Base-by-base conservation (phyloP, 2,329 filamentous ascomycete genomes). In the Sclerotinia spermophila region DNA sequence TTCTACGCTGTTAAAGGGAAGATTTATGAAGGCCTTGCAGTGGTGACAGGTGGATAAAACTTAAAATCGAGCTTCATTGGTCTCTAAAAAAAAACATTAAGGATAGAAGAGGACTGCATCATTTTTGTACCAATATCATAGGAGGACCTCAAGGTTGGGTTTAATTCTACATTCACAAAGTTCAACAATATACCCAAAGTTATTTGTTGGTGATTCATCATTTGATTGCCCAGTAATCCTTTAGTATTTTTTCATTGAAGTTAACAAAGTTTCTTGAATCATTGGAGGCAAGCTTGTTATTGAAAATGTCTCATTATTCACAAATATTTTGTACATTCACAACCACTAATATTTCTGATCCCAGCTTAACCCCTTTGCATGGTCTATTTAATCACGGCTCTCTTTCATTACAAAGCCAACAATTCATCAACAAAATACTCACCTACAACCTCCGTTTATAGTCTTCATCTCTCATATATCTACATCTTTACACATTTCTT, bases 11-110 rank as follows among this genome's bases (percentile, higher is more conserved):
- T 98, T 15, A 93, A 93, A 82, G 90, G 85, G 81, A 94, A 92
- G 81, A 96, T 99, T 74, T 99, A 99, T 80, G 93, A 97, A 75
- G 94, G 93, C 13, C 82, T 99, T 79, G 96, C 96, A 45, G 93
- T 98, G 72, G 94, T 99, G 27, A 67, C 71, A 51, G 71, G 71
- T 53, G 70, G 71, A 45, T 72, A 61, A 65, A 65, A 33, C 38
- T 67, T 51, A 35, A 55, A 62, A 58, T 71, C 51, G 27, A n/a
- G 24, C 45, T 15, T 65, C 10, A 24, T 42, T 40, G 10, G 33
- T 17, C n/a, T 65, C 40, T 33, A 53, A 7, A 21, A 30, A 15
- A 33, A 45, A 40, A 30, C n/a, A n/a, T 42, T 30, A 53, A 55
- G 62, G 62, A 66, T 66, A 53, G 45, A 24, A 30, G 56, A 42